Evolutionary conservation across 306 rosid genomes (phyloP), one percentile per base, ranked within the genome.

Genomic region (Cucumis cinereus): DNA sequence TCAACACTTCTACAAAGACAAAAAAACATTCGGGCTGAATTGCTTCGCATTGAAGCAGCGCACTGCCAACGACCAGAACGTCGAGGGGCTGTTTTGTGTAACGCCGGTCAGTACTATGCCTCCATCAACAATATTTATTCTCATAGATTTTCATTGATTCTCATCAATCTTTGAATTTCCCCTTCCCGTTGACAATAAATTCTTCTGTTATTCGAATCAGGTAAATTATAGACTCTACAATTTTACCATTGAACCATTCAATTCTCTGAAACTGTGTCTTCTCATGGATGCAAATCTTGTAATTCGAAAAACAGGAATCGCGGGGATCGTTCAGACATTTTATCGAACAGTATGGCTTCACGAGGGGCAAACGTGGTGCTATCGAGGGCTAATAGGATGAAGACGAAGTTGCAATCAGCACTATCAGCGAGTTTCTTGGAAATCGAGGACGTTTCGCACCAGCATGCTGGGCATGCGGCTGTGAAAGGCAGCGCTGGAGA

Each of bases 381-480:
- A 19, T 76, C 89, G 4, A 84, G 98, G 64, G 97, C 93, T 3
- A 85, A 49, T 69, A 86, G 97, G 77, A 93, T 93, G 52, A 86
- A 79, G 40, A 17, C 88, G 33, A 93, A 89, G 83, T 68, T 93
- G 10, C 97, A 90, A 24, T 71, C 93, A 66, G 89, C 91, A 22
- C 80, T 91, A 22, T 92, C 90, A 79, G 88, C 96, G 52, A 87
- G 83, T 50, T 77, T 78, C 5, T 26, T 91, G 81, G 98, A 91
- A 36, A 80, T 91, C 3, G 94, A 93, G 80, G 98, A 93, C 87
- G 97, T 91, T 53, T 91, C 98, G 53, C 53, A 87, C 73, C 97
- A 91, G 85, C 98, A 91, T 80, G 91, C 93, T 0, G 96, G 92
- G 11, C 98, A 93, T 73, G 87, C 92, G 41, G 98, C 92, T 63